These are phyloP conservation scores for Blastobotrys elegans DNA, from an alignment of 1,139 yeast species.

Conservation along the genomic window DNA sequence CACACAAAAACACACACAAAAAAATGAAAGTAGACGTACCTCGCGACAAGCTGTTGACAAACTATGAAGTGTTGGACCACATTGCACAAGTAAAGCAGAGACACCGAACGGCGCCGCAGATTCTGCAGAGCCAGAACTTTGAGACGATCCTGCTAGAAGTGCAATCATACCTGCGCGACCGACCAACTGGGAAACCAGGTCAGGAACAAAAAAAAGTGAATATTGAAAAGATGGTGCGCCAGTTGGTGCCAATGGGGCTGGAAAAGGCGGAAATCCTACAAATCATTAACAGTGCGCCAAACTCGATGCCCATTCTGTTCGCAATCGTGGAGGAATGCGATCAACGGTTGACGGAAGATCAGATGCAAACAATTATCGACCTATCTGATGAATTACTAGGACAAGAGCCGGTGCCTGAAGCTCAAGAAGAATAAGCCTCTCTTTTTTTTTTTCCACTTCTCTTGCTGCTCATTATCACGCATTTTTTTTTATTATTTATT, in stretches of 20 bases:
- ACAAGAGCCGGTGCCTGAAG: slow-evolving; percentile 22
- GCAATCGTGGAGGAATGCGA: slow-evolving; percentile 90
- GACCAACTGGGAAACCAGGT: slow-evolving; percentile 39
- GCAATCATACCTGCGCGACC: slow-evolving; percentile 44
- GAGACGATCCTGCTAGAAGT: slow-evolving; percentile 67
- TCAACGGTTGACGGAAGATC: slow-evolving; percentile 62
- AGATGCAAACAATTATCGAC: slow-evolving; percentile 29
- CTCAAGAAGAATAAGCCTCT: slow-evolving; percentile 13
- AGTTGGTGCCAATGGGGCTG: slow-evolving; percentile 51
- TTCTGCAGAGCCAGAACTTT: slow-evolving; percentile 32
- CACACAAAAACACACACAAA: too few relatives aligned
- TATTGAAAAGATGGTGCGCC: slow-evolving; percentile 44
- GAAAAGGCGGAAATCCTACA: slow-evolving; percentile 85
- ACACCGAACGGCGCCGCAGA: slow-evolving; percentile 12
- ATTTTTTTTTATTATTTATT: too few relatives aligned
- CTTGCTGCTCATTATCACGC: too few relatives aligned
- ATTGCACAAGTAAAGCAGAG: slow-evolving; percentile 49
- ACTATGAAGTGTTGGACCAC: slow-evolving; percentile 65
- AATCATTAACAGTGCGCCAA: slow-evolving; percentile 73
- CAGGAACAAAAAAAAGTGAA: slow-evolving; percentile 41
- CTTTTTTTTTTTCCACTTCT: background rate
- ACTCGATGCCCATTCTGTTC: slow-evolving; percentile 71
- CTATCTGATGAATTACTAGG: slow-evolving; percentile 19
- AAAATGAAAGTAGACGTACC: slow-evolving; percentile 40
- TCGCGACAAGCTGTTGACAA: slow-evolving; percentile 63